Conservation (phyloP, 2,329 filamentous ascomycete genomes). For the Fusarium oxysporum region DNA sequence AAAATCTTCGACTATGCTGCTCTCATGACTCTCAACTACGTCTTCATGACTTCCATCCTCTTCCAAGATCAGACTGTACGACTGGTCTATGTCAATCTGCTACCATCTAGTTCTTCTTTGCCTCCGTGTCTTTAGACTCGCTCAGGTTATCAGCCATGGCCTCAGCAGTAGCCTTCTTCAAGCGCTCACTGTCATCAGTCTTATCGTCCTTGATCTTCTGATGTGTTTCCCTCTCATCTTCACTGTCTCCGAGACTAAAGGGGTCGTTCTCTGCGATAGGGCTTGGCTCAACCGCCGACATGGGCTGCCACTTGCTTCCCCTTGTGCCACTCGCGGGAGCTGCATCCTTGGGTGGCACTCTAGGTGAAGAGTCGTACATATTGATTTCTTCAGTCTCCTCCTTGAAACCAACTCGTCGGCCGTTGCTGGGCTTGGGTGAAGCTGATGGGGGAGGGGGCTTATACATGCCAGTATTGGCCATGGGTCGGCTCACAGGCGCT, state of each 20-base stretch:
- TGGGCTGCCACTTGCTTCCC: constrained; percentile 95
- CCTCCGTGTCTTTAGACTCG: constrained; percentile 49
- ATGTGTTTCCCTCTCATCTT: constrained; percentile 81
- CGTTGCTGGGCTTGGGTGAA: constrained; percentile 62
- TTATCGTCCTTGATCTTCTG: constrained; percentile 67
- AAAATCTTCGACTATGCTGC: constrained; percentile 18
- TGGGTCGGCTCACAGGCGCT: constrained; percentile 65
- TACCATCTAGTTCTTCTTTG: constrained; percentile 51
- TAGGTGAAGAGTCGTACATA: constrained; percentile 76
- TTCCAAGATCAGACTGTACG: background rate
- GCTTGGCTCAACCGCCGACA: constrained; percentile 83
- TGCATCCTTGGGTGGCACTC: constrained; percentile 63
- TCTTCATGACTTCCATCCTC: background rate
- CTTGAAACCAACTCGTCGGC: constrained; percentile 68
- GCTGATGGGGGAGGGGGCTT: constrained; percentile 70
- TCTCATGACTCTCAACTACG: constrained; percentile 10
- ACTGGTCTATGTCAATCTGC: background rate
- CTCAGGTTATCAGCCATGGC: constrained; percentile 69
- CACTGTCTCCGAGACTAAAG: constrained; percentile 95
- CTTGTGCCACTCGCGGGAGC: constrained; percentile 65
- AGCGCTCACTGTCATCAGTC: constrained; percentile 68
- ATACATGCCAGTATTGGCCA: constrained; percentile 84
- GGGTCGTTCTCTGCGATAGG: constrained; percentile 93
- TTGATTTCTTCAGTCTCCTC: constrained; percentile 81
- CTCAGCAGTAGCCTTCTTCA: constrained; percentile 74